Evolutionary conservation across 805 yeast genomes (phyloP), one percentile per base, ranked within the genome.

Genomic region (Wickerhamomyces pijperi): DNA sequence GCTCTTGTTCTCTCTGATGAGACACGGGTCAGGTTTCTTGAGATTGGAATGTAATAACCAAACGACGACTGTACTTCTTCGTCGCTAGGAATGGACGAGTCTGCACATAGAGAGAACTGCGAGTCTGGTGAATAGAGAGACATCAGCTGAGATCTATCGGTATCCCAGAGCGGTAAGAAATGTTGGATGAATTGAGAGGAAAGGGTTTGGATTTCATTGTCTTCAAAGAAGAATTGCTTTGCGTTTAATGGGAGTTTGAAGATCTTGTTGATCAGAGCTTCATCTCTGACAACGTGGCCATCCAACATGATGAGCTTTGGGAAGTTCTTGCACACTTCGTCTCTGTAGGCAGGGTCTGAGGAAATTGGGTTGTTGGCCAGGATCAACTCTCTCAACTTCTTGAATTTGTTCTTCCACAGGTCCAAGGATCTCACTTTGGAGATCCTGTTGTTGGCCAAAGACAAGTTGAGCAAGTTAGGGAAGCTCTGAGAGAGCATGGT

Each of bases 261-360:
- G 32, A 78, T 70, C 17, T 59, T 44, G 5, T 57, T 56, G 32
- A 85, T 57, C 40, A 75, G 78, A 36, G 60, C 60, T 56, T 81
- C 95, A 55, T 84, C 86, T 46, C 97, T 71, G 15, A 92, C 73
- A 3, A 76, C 59, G 37, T 74, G 75, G 18, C 92, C 94, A 60
- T 92, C 94, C 33, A 92, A 62, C 17, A 87, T 68, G 4, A 80
- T 68, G 39, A 90, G 67, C 41, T 81, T 67, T n/a, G 97, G 97
- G 63, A 92, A 92, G 29, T 71, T 51, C 39, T 70, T 70, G 57
- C 85, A 61, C 35, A 90, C 63, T 41, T 84, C 94, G 5, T 66
- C 52, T 43, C 74, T 74, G 44, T 78, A 71, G 31, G 59, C 55
- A 14, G 69, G 64, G 36, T 66, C 67, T 18, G 61, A 55, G 7